Base-by-base conservation (phyloP, 345 rosid species). In the Raphanus sativus region DNA sequence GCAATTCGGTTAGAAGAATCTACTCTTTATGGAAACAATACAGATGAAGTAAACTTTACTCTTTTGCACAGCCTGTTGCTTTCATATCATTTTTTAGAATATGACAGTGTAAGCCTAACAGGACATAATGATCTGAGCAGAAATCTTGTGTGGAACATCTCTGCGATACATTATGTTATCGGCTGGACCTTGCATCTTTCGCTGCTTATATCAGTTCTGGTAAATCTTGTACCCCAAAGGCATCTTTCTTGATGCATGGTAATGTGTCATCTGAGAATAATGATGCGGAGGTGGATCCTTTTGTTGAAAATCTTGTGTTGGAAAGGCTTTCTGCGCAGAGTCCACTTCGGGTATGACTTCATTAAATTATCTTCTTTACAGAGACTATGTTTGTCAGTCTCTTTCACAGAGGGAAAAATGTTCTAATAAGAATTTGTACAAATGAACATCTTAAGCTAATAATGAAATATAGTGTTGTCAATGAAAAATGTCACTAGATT, bases 301-400 rank as follows among this genome's bases (percentile, higher is more conserved):
- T 94, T 80, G 98, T 94, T 69, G 97, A 91, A 84, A 94, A 91
- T 81, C 90, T 90, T 77, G 93, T 94, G 81, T 77, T 94, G 88
- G 98, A 94, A 86, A 89, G 97, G 72, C 97, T 94, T 76, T 89
- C 98, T 81, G 89, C 83, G 65, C 98, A 94, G 80, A 89, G 97
- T 89, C 95, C 98, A 17, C 88, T 94, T 67, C 90, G 93, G 84
- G 97, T 94, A 89, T 80, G 86, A 21, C 33, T 67, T 71, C 67
- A 62, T 67, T 67, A 33, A 33, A 42, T 34, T 50, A 59, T 33
- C 12, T 26, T 62, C 13, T 30, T 4, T 38, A 25, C 61, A 56
- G 50, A 77, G 3, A 58, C 67, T 77, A 71, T 50, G 42, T 58
- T 58, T 71, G 9, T 40, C 60, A 38, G 58, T 62, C 30, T 30